Evolutionary conservation across 2,329 filamentous ascomycete genomes (phyloP).

Genomic region (Diaporthe vexans): DNA sequence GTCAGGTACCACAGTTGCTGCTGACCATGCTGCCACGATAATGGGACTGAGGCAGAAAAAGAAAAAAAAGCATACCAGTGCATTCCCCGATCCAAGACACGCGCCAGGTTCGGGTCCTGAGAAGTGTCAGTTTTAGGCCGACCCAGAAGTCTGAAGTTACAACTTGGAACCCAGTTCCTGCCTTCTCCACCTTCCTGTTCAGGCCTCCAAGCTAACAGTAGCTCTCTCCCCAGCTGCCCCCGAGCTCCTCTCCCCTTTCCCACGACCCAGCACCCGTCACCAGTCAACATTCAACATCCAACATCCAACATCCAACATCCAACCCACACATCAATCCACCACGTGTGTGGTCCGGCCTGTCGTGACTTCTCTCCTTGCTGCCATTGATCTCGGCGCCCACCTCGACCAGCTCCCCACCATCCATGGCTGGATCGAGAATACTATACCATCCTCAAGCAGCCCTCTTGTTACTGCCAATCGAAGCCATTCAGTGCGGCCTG

Average conservation of each 20-base stretch:
- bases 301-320: not conserved
- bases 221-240: slow-evolving; percentile 12
- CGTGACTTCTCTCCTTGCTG: slow-evolving; percentile 11
- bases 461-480: slow-evolving; percentile 14
- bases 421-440: slow-evolving; percentile 23
- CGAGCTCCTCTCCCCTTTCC: slow-evolving; percentile 30
- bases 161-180: slow-evolving; percentile 18
- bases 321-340: slow-evolving; percentile 28
- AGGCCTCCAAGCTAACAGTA: slow-evolving; percentile 29
- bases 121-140: not conserved
- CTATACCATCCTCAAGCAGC: not conserved
- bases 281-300: slow-evolving; percentile 9
- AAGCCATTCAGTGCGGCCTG: slow-evolving; percentile 8
- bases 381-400: slow-evolving; percentile 26
- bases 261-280: slow-evolving; percentile 8
- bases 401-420: not conserved
- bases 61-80: not conserved
- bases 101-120: not conserved
- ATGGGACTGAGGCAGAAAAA: too few relatives aligned
- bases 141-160: slow-evolving; percentile 6
- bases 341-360: not conserved
- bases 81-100: slow-evolving; percentile 6
- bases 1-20: not conserved
- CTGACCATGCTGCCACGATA: not conserved
- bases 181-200: slow-evolving; percentile 31